Base-by-base conservation (phyloP, 306 rosid species). In the Arachis hypogaea region DNA sequence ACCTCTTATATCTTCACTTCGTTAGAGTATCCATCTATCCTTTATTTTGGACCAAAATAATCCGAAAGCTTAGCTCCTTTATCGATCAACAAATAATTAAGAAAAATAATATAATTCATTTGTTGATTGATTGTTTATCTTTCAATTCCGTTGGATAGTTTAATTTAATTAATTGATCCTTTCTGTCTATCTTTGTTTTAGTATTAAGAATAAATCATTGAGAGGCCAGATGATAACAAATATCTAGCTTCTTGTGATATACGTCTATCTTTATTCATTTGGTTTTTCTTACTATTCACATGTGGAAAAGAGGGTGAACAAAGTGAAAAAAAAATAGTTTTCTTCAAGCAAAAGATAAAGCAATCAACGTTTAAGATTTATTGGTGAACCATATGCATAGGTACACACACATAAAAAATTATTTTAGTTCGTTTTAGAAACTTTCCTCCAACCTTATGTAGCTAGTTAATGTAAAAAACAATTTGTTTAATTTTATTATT, bases 251-350 rank as follows among this genome's bases (percentile, higher is more conserved):
- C 30, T 41, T n/a, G 30, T 7, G 12, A 22, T 22, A 22, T 63
- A 63, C 14, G 46, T 58, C 14, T 42, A 12, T 57, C 1, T 70
- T 70, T 56, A 6, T 55, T 69, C 43, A 28, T 10, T 41, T 28
- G 74, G 11, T 16, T 70, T 69, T 69, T 50, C 28, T 22, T 22
- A 22, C 28, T 22, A 22, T 22, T 69, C 55, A 10, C 52, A 41
- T 69, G 52, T 6, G 42, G 63, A 69, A 41, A 9, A 69, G 33
- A 16, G 58, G 22, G 3, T 38, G 42, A 16, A 56, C 28, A 55
- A 41, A 16, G 51, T 40, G 51, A 38, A 49, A 22, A 22, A 7
- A 54, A 54, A 54, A 54, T 16, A 54, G 7, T 5, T 54, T 51
- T 51, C 28, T n/a, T 51, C n/a, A 12, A 51, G 28, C 57, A n/a